Conservation (phyloP, 768 basidiomycete species). For the Terana coerulea region DNA sequence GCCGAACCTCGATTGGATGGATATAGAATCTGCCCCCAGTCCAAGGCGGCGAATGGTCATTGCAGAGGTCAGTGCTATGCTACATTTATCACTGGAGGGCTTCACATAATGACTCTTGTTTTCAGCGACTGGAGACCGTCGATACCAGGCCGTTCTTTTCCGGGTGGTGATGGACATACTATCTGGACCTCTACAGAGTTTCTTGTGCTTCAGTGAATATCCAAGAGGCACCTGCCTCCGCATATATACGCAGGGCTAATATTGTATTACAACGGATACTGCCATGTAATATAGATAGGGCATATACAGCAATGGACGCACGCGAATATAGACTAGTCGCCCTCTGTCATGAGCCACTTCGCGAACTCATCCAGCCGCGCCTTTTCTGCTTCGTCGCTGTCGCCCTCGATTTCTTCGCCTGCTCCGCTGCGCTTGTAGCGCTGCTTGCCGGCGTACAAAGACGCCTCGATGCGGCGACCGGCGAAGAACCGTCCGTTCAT, state of each 20-base stretch:
- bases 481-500: conserved; percentile 94
- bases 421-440: conserved; percentile 73
- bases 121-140: conserved; percentile 70
- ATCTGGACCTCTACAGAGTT: conserved; percentile 1
- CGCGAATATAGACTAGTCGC: conserved; percentile 51
- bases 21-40: conserved; percentile 33
- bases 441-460: conserved; percentile 77
- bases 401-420: conserved; percentile 58
- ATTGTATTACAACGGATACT: not conserved
- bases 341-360: conserved; percentile 80
- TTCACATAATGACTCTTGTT: not conserved
- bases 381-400: conserved; percentile 74
- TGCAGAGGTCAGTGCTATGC: conserved; percentile 54
- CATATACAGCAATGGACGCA: too few species aligned
- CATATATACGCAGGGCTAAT: not conserved
- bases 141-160: conserved; percentile 65
- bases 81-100: not conserved
- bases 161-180: conserved; percentile 40
- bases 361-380: conserved; percentile 86
- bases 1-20: conserved; percentile 43
- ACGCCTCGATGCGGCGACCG: conserved; percentile 78
- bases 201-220: not conserved
- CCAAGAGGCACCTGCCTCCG: too few species aligned
- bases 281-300: not conserved
- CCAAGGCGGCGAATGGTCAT: conserved; percentile 57